Base-by-base conservation (phyloP, 768 basidiomycete species). In the Panellus pusillus region DNA sequence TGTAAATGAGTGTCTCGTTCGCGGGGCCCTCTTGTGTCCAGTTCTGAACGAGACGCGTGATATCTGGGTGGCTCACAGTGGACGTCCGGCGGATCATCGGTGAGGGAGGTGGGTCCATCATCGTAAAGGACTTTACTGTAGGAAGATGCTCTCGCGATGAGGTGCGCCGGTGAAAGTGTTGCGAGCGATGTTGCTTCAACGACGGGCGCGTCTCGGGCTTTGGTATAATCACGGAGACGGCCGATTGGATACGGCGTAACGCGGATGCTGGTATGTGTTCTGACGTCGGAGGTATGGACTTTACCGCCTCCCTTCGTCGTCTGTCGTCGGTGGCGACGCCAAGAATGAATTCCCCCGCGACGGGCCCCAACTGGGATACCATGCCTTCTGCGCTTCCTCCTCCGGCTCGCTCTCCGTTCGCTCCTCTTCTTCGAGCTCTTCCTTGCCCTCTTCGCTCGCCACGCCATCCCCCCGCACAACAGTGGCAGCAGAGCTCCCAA, bases 381-480 rank as follows among this genome's bases (percentile, higher is more conserved):
- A 70, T 31, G 71, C 65, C 41, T 58, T 52, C 44, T 44, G 28
- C 28, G 40, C 40, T 14, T 47, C 55, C 49, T 75, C 72, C 8
- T 72, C 70, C 12, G 63, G 54, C 44, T 67, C 64, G 52, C 58
- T 65, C 55, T 61, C 66, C 13, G 59, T 62, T 18, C 59, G 64
- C 15, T 65, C 66, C 11, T 52, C 57, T 54, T 72, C 72, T 57
- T 76, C 68, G 61, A 77, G 69, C 36, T 72, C 67, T 50, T 70
- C 69, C 66, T 74, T 69, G 54, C 72, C 72, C 24, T 68, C 61
- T 35, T 70, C 72, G 15, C 71, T 76, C 62, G 84, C 83, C 4
- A 82, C 74, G 15, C 90, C 90, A 64, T 91, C 90, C 27, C 88
- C 88, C 46, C 83, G 74, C 13, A 93, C 90, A 36, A 91, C 75